A percentile compares a stretch with the other conserved stretches of the same genome.
These are phyloP conservation scores for Hypoxylon sp. DNA, from an alignment of 2,329 filamentous ascomycete species.

Conservation along the genomic window DNA sequence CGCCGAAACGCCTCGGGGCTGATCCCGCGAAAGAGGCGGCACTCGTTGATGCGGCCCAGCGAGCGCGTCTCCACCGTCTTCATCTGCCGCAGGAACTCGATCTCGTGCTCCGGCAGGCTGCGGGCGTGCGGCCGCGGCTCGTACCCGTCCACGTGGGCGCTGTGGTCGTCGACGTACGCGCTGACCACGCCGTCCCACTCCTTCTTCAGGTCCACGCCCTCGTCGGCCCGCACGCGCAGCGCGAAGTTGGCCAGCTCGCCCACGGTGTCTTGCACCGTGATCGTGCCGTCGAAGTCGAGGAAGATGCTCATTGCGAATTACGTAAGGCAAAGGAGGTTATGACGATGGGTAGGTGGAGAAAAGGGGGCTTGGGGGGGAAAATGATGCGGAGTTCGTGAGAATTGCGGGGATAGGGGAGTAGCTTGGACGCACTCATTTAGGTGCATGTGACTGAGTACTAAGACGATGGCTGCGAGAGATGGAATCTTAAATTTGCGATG, in stretches of 20 bases:
- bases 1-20: conserved; percentile 49
- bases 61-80: conserved; percentile 61
- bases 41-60: conserved; percentile 58
- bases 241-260: conserved; percentile 60
- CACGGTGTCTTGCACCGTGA: conserved; percentile 67
- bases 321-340: not conserved
- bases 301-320: conserved; percentile 58
- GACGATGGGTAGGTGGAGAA: conserved; percentile 3
- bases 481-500: not conserved
- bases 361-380: conserved; percentile 4
- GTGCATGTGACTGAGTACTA: not conserved
- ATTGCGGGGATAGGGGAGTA: conserved; percentile 21
- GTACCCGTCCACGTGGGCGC: conserved; percentile 54
- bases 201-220: conserved; percentile 52
- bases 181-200: conserved; percentile 61
- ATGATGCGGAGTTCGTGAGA: conserved; percentile 7
- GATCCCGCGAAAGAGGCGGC: conserved; percentile 61
- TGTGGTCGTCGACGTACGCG: conserved; percentile 60
- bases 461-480: conserved; percentile 2
- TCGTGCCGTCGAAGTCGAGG: conserved; percentile 71
- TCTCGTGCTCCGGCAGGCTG: conserved; percentile 55
- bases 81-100: conserved; percentile 59
- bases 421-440: not conserved
- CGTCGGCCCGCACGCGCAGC: conserved; percentile 50
- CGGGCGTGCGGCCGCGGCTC: conserved; percentile 52